Percentiles rank a stretch among this genome's conserved stretches.
Evolutionary conservation across 441 rosid genomes (phyloP).

Genomic region (Adansonia rubrostipa): DNA sequence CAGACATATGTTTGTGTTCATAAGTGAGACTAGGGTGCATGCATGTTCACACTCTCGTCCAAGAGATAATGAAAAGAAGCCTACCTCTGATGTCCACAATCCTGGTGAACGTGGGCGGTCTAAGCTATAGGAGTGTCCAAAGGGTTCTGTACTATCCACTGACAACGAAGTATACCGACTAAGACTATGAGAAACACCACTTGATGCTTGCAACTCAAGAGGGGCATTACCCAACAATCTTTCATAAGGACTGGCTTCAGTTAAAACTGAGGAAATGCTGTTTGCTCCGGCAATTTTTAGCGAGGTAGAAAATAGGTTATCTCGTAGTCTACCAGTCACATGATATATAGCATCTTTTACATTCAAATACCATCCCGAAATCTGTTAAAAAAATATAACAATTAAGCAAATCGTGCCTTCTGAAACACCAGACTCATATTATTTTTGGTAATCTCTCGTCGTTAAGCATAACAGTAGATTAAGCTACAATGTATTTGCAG

Average conservation of each 20-base stretch:
- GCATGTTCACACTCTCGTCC: constrained; percentile 10
- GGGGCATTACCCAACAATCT: constrained; percentile 52
- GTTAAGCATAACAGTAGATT: not conserved
- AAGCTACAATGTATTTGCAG: not conserved
- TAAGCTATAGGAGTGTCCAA: constrained; percentile 49
- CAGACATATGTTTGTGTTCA: constrained; percentile 14
- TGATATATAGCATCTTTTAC: constrained; percentile 84
- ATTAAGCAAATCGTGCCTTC: constrained; percentile 21
- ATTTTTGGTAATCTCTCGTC: not conserved
- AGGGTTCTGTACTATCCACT: constrained; percentile 44
- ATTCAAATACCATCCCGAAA: constrained; percentile 69
- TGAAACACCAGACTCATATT: constrained; percentile 4
- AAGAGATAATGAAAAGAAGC: constrained; percentile 27
- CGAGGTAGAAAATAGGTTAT: constrained; percentile 56
- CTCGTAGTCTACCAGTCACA: constrained; percentile 79
- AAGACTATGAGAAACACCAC: constrained; percentile 47
- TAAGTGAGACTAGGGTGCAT: constrained; percentile 7
- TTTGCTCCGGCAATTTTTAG: constrained; percentile 43
- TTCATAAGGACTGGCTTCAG: constrained; percentile 58
- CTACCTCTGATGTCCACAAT: constrained; percentile 74
- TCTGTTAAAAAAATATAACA: constrained; percentile 43
- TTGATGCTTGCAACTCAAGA: constrained; percentile 45
- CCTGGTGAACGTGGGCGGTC: constrained; percentile 55
- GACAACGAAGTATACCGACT: constrained; percentile 38
- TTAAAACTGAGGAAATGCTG: constrained; percentile 44